Conservation (phyloP, 495 filamentous ascomycete species). For the Umbilicaria muhlenbergii region DNA sequence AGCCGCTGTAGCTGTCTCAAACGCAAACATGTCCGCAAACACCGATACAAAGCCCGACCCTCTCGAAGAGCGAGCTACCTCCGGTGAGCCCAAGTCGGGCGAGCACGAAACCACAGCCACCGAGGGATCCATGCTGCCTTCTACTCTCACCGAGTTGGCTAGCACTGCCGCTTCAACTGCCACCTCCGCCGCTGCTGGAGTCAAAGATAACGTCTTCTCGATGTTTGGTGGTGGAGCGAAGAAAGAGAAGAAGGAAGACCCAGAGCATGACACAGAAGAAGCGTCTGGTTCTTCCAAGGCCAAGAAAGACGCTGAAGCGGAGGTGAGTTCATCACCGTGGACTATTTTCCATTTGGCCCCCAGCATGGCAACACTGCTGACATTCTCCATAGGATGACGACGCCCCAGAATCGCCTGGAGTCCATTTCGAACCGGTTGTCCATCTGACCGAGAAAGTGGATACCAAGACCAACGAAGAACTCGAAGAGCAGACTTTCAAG, state of each 20-base stretch:
- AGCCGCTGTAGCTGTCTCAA: neutral
- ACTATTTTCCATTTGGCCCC: neutral
- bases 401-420: conserved; percentile 69
- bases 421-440: conserved; percentile 94
- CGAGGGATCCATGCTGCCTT: conserved; percentile 1
- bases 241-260: conserved; percentile 68
- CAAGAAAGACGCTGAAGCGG: conserved; percentile 43
- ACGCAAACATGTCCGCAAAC: conserved; percentile 13
- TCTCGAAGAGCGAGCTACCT: conserved; percentile 1
- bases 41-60: conserved; percentile 11
- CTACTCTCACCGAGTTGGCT: conserved; percentile 21
- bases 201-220: conserved; percentile 68
- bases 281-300: conserved; percentile 77
- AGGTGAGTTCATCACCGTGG: conserved; percentile 21
- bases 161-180: conserved; percentile 30
- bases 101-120: conserved; percentile 5
- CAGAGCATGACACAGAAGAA: conserved; percentile 61
- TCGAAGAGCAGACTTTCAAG: conserved; percentile 94
- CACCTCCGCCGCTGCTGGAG: conserved; percentile 31
- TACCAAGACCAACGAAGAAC: conserved; percentile 95
- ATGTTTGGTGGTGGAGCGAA: conserved; percentile 95
- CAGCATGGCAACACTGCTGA: neutral
- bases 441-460: conserved; percentile 91
- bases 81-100: conserved; percentile 7
- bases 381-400: conserved; percentile 36